Base-by-base conservation (phyloP, 768 basidiomycete species). In the Hygrophorus pudorinus region DNA sequence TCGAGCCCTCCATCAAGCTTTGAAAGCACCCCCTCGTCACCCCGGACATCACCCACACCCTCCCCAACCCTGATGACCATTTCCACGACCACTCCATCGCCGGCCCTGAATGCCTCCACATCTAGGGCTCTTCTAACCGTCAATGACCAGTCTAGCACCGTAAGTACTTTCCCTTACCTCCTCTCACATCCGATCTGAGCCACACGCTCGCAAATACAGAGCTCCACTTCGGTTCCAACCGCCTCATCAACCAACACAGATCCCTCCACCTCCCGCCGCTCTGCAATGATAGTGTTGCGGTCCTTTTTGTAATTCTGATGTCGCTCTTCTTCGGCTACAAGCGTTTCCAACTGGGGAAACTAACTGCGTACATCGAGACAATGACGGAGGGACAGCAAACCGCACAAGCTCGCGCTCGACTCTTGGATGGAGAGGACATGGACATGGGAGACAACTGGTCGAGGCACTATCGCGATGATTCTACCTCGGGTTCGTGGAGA, bases 341-440 rank as follows among this genome's bases (percentile, higher is more conserved):
- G n/a, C 48, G 48, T 1, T 28, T 37, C 13, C 44, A 38, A 17
- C 27, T 30, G 2, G 40, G 38, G 14, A 40, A 41, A 18, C 10
- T 45, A n/a, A 38, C 31, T 21, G 44, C 38, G 7, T 44, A 45
- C 29, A 37, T 40, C 12, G 45, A 50, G 28, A 14, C 30, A 13
- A 16, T 46, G 5, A 41, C 44, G 1, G 35, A 31, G 13, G 30
- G 31, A 18, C 48, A 38, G 7, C 46, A 43, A 27, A 32, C 42
- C 12, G 21, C 37, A 24, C 32, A 28, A 20, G 38, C 32, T 3
- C 39, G 48, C n/a, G 48, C 44, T 10, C 16, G 39, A 29, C 38
- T 50, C 13, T 33, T 50, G 17, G 37, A 46, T 18, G 48, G 48
- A 5, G 48, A 50, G 36, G 48, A 46, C 18, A 31, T 50, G 27